A percentile compares a stretch with the other conserved stretches of the same genome.
Evolutionary conservation across 176 grass and related monocot genomes (phyloP).

Genomic region (Zea luxurians): DNA sequence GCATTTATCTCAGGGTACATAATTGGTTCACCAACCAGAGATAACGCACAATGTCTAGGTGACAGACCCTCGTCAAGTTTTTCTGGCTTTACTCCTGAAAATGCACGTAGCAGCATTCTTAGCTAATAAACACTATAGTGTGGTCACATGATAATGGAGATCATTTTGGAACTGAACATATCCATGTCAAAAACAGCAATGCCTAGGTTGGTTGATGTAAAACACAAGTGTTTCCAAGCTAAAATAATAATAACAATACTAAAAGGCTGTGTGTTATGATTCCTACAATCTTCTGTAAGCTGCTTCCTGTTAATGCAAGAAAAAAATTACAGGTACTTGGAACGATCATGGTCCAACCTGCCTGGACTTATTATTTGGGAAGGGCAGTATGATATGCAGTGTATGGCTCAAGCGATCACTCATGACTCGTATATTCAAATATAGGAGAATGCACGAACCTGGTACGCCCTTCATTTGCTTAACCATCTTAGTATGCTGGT

Average conservation of each 20-base stretch:
- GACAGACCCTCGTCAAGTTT: constrained; percentile 73
- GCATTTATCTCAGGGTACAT: constrained; percentile 99
- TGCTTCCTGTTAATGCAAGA: constrained; percentile 7
- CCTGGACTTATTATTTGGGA: not conserved
- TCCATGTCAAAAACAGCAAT: not conserved
- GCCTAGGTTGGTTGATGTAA: constrained; percentile 4
- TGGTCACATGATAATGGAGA: not conserved
- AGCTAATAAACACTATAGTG: constrained; percentile 2
- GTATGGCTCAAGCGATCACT: not conserved
- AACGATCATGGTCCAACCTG: not conserved
- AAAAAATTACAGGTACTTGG: constrained; percentile 16
- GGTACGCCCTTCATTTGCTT: constrained; percentile 99
- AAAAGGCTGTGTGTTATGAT: not conserved
- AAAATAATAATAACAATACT: not conserved
- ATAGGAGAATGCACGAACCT: constrained; percentile 47
- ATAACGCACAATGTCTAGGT: constrained; percentile 91
- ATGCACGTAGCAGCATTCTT: constrained; percentile 20
- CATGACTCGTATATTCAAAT: not conserved
- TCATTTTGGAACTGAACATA: not conserved
- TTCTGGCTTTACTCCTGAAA: constrained; percentile 78
- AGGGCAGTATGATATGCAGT: not conserved
- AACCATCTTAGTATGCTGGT: constrained; percentile 94
- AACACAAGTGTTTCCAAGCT: not conserved
- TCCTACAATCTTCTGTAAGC: not conserved
- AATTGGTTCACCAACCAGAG: constrained; percentile 96